Base-by-base conservation (phyloP, 495 filamentous ascomycete genomes). In the Thermothielavioides terrestris region DNA sequence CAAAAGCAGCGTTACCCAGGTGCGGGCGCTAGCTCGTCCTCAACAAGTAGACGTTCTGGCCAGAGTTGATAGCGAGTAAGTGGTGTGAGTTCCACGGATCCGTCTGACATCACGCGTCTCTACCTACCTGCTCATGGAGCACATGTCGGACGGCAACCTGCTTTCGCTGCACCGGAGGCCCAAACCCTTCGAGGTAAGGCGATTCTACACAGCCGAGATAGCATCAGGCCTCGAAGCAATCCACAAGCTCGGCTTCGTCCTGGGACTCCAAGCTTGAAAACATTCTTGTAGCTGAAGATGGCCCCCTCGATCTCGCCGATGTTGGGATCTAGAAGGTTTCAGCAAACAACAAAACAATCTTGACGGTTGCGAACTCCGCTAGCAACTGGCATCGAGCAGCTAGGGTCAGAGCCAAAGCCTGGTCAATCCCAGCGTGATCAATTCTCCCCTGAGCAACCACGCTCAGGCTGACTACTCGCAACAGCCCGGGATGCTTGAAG, bases 151-250 rank as follows among this genome's bases (percentile, higher is more conserved):
- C 63, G 91, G 89, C 61, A 89, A 95, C 73, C 66, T 96, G 60
- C 92, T 92, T 88, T 91, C 85, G 20, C 94, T 96, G 87, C 78
- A 94, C 94, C 67, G 94, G 91, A 69, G 94, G 94, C 62, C 88
- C 95, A 66, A 90, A 94, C 58, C 95, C 69, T 89, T 86, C 0
- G 88, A 94, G 60, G 89, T 92, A 52, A 95, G 89, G 32, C 80
- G 89, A 14, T 96, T 96, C 73, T 95, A 96, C 68, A 94, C 94
- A 77, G 90, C 89, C n/a, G 88, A 95, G 67, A 88, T 94, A 58
- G 84, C 89, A 27, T 77, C 92, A 64, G 89, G 89, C 14, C 91
- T 96, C 53, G 89, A 95, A 60, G 87, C 88, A 6, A 86, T 95
- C 34, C 90, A 96, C 68, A 89, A 86, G 57, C 81, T 94, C 50